Base-by-base conservation (phyloP, 371 early-diverging fungal species). In the Mucor racemosus region DNA sequence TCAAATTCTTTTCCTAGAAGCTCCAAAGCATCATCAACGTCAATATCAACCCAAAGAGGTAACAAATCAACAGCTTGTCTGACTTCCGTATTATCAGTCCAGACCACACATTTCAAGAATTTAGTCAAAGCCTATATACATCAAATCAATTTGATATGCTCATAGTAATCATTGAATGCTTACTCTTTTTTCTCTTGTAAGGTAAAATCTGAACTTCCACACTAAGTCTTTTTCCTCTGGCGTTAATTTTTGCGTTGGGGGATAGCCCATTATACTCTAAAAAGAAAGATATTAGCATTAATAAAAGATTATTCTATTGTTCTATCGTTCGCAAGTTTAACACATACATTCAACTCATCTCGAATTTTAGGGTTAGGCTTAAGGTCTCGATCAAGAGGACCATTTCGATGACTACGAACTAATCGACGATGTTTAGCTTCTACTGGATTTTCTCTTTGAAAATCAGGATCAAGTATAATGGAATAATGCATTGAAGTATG, bases 371-470 rank as follows among this genome's bases (percentile, higher is more conserved):
- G 92, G 66, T 96, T 95, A 9, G 98, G 98, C 74, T 97, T 97
- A 36, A 99, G 78, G 60, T 97, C 97, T 34, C 94, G 86, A 75
- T 97, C 97, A 36, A 97, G 69, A 3, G 92, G 91, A 0, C 94
- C 95, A 75, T 91, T 94, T 11, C 96, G 87, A 80, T 97, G 96
- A 64, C 93, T 91, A 58, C 99, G 86, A 13, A 92, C 91, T 35
- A 99, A 76, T 40, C 94, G 86, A n/a, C 97, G 86, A 76, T 99
- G 97, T 71, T 97, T 97, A n/a, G 87, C 92, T 77, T 99, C 99
- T 0, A 95, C 95, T 0, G 94, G 94, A 71, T 99, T 97, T 67
- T 94, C 94, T 14, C 91, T 76, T 40, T 80, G 72, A 60, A 90
- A 83, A 65, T 94, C 95, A 4, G 91, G 87, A 70, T 95, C 95